Percentiles rank a stretch among this genome's conserved stretches.
These are phyloP conservation scores for Gaultheria prostrata DNA, from an alignment of 148 eudicot species.

Conservation along the genomic window DNA sequence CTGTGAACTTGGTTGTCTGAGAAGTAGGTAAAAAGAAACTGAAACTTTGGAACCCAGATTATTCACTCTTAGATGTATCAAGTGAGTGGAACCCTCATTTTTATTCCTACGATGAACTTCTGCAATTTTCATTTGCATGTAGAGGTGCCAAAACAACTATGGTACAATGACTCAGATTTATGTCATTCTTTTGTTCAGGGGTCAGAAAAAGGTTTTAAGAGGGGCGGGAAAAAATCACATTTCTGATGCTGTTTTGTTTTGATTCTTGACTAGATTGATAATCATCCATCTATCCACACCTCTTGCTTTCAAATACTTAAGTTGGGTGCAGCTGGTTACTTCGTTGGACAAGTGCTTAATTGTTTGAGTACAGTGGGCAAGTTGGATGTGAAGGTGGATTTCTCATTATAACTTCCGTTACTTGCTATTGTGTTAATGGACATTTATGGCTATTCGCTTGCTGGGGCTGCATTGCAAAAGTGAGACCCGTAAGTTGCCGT, in stretches of 20 bases:
- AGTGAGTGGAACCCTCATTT: neutral
- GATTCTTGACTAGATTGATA: constrained; percentile 17
- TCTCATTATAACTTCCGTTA: constrained; percentile 12
- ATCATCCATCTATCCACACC: constrained; percentile 1
- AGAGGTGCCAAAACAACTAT: neutral
- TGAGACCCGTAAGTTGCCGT: constrained; percentile 27
- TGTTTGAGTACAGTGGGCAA: neutral
- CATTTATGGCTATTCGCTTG: constrained; percentile 55
- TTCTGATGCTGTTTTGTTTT: constrained; percentile 10
- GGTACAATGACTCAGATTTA: neutral
- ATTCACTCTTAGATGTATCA: neutral
- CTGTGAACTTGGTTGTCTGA: neutral
- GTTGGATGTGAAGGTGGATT: constrained; percentile 6
- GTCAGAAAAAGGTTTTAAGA: neutral
- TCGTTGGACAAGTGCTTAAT: neutral
- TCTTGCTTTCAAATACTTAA: neutral
- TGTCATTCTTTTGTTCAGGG: neutral
- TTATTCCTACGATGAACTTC: neutral
- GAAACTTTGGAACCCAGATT: neutral
- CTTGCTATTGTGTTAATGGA: constrained; percentile 27
- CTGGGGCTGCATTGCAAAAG: constrained; percentile 47
- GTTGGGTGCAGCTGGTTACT: constrained; percentile 7
- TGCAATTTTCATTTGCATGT: neutral
- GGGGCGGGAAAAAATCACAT: neutral
- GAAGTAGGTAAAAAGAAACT: neutral